Base-by-base conservation (phyloP, 2,329 filamentous ascomycete species). In the Coniochaeta sp. region DNA sequence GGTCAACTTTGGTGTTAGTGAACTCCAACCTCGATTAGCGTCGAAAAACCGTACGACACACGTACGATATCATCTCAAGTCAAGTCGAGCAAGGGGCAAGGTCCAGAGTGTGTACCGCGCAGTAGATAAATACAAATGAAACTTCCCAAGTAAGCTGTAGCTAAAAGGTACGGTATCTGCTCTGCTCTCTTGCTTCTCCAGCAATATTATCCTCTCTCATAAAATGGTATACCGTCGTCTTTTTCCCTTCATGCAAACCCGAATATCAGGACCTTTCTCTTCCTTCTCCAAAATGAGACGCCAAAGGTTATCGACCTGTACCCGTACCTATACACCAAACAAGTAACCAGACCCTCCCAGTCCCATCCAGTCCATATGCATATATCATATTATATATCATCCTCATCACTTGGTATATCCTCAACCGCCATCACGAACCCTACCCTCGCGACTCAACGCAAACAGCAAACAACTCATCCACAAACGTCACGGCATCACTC, bases 391-490 rank as follows among this genome's bases (percentile, higher is more conserved):
- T 26, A 26, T n/a, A 42, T 42, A 24, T 26, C 38, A 22, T 10
- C n/a, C n/a, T n/a, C n/a, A n/a, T n/a, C n/a, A n/a, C n/a, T n/a
- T n/a, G 20, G 38, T 26, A 26, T 6, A 4, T n/a, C 20, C 45
- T 30, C 14, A 30, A 18, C 45, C 18, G 9, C 9, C 14, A 31
- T 31, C 26, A 28, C n/a, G 22, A n/a, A 10, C 42, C 24, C 30
- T 22, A 48, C 26, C 45, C 3, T n/a, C 26, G n/a, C n/a, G n/a
- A 28, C 24, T 35, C 22, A 47, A 59, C 56, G 12, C 57, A 63
- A 26, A 63, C 54, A 13, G 57, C 55, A 56, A 74, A 73, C 31
- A 76, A 57, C 54, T 74, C 71, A 53, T 76, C 73, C 24, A 76
- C 72, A 59, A 73, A 76, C 2, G 71, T 75, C 53, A 51, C 61